These are phyloP conservation scores for Jackrogersella minutella DNA, from an alignment of 495 filamentous ascomycete species.

Conservation along the genomic window DNA sequence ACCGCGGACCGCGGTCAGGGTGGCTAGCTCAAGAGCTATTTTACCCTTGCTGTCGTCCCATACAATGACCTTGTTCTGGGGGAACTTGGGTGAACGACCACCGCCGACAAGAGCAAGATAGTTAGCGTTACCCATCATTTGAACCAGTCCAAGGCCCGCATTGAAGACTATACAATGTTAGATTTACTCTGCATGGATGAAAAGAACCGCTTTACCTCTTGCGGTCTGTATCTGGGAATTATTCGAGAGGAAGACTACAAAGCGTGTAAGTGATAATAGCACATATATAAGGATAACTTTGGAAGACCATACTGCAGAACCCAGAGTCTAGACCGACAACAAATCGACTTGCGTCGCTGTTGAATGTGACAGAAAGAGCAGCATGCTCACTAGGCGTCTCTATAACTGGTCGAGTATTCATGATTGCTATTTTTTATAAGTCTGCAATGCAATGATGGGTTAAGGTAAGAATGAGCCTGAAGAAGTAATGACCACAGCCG, in stretches of 20 bases:
- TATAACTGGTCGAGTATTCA: conserved; percentile 92
- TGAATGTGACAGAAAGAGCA: conserved; percentile 87
- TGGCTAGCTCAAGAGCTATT: conserved; percentile 65
- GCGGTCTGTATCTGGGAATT: conserved; percentile 75
- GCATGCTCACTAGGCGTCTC: conserved; percentile 76
- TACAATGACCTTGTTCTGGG: conserved; percentile 89
- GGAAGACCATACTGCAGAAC: conserved; percentile 75
- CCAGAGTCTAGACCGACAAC: conserved; percentile 87
- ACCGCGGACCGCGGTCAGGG: conserved; percentile 71
- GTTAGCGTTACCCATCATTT: conserved; percentile 89
- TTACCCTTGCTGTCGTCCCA: conserved; percentile 91
- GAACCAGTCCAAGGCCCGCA: conserved; percentile 80
- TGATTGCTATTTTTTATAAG: conserved; percentile 51
- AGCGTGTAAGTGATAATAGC: conserved; percentile 22
- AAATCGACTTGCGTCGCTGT: conserved; percentile 86
- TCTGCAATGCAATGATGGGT: neutral
- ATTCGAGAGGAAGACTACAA: conserved; percentile 78
- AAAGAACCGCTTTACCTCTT: conserved; percentile 48
- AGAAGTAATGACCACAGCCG: conserved; percentile 2
- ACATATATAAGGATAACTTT: conserved; percentile 1
- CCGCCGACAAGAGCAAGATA: conserved; percentile 91
- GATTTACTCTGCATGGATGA: neutral
- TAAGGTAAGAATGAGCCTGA: neutral
- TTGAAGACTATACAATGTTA: conserved; percentile 73
- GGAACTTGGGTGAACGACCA: conserved; percentile 84